Percentiles rank a stretch among this genome's conserved stretches.
Evolutionary conservation across 2,329 filamentous ascomycete genomes (phyloP).

Genomic region (Phialocephala sp.): DNA sequence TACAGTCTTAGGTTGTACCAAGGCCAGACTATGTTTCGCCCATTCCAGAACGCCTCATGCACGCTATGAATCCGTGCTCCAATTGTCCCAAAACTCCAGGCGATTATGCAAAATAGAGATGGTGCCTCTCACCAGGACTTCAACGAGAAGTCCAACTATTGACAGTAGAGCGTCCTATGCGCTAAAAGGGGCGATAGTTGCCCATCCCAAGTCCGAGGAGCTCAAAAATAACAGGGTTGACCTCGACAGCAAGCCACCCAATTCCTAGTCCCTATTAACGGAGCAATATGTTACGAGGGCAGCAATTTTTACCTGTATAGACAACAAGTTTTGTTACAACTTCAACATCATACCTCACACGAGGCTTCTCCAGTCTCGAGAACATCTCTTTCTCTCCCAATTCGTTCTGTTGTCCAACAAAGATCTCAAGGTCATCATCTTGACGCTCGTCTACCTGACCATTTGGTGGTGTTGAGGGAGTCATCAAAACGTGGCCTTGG

Average conservation of each 20-base stretch:
- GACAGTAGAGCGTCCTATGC: background rate
- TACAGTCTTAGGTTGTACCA: constrained; percentile 3
- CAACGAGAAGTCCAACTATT: constrained; percentile 2
- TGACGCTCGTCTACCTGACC: constrained; percentile 43
- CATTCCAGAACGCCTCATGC: constrained; percentile 4
- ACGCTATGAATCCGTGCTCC: constrained; percentile 5
- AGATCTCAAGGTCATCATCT: constrained; percentile 44
- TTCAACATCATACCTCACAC: constrained; percentile 97
- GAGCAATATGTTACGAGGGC: constrained; percentile 18
- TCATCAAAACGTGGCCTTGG: constrained; percentile 56
- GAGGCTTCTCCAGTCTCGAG: constrained; percentile 79
- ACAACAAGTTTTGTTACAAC: constrained; percentile 96
- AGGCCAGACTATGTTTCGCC: background rate
- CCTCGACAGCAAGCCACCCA: constrained; percentile 71
- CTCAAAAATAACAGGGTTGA: constrained; percentile 51
- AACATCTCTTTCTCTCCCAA: constrained; percentile 80
- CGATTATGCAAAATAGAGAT: constrained; percentile 12
- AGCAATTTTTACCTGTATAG: constrained; percentile 71
- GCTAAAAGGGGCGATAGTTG: constrained; percentile 24
- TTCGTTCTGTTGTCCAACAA: constrained; percentile 54
- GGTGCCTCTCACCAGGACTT: background rate
- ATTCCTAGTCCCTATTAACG: constrained; percentile 63
- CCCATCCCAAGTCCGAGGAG: constrained; percentile 49
- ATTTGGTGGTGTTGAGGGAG: constrained; percentile 43
- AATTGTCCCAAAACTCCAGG: constrained; percentile 7